Evolutionary conservation across 1,284 basidiomycete species (phyloP).

Genomic region (Ganoderma multipileum): DNA sequence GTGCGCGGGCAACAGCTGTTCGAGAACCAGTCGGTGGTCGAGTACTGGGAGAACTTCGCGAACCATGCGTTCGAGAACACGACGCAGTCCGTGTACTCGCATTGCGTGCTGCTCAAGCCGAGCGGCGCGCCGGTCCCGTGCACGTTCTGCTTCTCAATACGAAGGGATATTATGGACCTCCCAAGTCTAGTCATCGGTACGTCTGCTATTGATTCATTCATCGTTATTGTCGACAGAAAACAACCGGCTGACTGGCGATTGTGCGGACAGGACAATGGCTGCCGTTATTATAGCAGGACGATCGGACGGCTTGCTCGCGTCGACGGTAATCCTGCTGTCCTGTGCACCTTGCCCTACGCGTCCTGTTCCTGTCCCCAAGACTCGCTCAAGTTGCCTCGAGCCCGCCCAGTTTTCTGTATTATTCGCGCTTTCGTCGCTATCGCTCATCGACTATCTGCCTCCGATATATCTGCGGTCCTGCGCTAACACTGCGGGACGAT

Average conservation of each 20-base stretch:
- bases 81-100: constrained; percentile 92
- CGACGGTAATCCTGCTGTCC: not conserved
- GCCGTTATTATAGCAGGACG: constrained; percentile 58
- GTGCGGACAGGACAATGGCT: constrained; percentile 71
- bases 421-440: constrained; percentile 15
- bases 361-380: not conserved
- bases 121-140: constrained; percentile 84
- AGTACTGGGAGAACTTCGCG: constrained; percentile 96
- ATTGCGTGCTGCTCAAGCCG: constrained; percentile 87
- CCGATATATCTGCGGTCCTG: constrained; percentile 1
- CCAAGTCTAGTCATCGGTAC: constrained; percentile 87
- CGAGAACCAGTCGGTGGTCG: constrained; percentile 89
- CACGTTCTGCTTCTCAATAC: constrained; percentile 93
- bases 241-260: not conserved
- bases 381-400: not conserved
- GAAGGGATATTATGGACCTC: constrained; percentile 87
- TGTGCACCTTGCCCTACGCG: not conserved
- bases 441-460: not conserved
- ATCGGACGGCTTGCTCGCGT: not conserved
- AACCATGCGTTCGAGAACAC: constrained; percentile 96
- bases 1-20: constrained; percentile 63
- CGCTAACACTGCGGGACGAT: constrained; percentile 5
- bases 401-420: not conserved
- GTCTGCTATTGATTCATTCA: constrained; percentile 16
- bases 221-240: not conserved